Percentiles rank a stretch among this genome's conserved stretches.
These are phyloP conservation scores for Artemisia tridentata DNA, from an alignment of 129 eudicot species.

Conservation along the genomic window DNA sequence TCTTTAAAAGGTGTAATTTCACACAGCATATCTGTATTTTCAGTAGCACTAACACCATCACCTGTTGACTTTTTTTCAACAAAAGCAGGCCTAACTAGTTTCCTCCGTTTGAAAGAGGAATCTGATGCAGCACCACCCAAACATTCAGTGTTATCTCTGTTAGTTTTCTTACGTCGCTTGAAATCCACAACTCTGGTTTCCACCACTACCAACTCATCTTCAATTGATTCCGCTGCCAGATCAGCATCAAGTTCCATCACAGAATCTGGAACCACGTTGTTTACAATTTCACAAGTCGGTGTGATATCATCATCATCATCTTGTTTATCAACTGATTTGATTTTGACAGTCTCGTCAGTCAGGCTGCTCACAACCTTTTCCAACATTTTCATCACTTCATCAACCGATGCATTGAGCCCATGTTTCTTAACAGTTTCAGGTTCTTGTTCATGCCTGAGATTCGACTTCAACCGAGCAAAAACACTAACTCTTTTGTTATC, in stretches of 20 bases:
- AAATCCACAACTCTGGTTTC: constrained; percentile 58
- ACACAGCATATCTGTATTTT: background rate
- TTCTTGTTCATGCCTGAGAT: constrained; percentile 23
- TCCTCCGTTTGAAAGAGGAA: constrained; percentile 40
- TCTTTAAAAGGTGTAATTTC: no score
- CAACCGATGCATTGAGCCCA: constrained; percentile 39
- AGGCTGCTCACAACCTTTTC: constrained; percentile 28
- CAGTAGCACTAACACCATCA: constrained; percentile 16
- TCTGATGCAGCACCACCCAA: constrained; percentile 14
- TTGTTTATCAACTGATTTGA: constrained; percentile 12
- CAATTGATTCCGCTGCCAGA: constrained; percentile 5
- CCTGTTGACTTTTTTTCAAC: constrained; percentile 20
- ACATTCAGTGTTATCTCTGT: constrained; percentile 25
- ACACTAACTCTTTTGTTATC: constrained; percentile 47
- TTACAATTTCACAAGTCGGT: constrained; percentile 1
- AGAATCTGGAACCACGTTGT: constrained; percentile 21
- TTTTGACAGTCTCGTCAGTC: constrained; percentile 28
- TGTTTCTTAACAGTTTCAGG: constrained; percentile 8
- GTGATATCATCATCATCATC: constrained; percentile 14
- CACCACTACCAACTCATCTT: constrained; percentile 24
- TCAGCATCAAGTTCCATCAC: constrained; percentile 23
- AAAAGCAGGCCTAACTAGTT: constrained; percentile 56
- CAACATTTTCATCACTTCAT: constrained; percentile 47
- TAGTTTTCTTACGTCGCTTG: constrained; percentile 54
- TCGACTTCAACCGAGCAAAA: constrained; percentile 47